Evolutionary conservation across 768 basidiomycete genomes (phyloP), one percentile per base, ranked within the genome.

Genomic region (Lyophyllum decastes): DNA sequence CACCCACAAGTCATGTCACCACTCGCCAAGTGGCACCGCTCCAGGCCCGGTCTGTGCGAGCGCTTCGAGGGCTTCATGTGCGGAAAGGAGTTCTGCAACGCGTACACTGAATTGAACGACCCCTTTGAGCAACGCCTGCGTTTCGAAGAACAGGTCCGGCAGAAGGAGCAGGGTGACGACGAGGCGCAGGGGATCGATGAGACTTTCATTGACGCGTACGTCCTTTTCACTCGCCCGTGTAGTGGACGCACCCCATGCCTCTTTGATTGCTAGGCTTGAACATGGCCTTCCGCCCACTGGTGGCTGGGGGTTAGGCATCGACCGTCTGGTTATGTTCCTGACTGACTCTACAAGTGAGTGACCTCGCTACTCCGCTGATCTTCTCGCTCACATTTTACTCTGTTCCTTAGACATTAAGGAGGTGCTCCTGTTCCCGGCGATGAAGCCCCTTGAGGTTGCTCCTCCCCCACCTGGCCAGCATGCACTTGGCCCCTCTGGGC

Each of bases 1-100:
- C 97, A 98, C 76, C 97, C 97, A 16, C 95, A 98, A 78, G 94
- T 98, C 63, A 99, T 99, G 97, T 98, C 96, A 0, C 97, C 97
- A 2, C 87, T 99, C 34, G 97, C 97, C 73, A 99, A 99, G 79
- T 93, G 91, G 85, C 95, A 98, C 73, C 92, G 97, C 61, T 92
- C 92, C n/a, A 87, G 93, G 41, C 93, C 95, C 0, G 97, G 97
- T 38, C 82, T 99, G 24, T 98, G 97, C 74, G 97, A 99, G 73
- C 94, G 97, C 17, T 99, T 99, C 78, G 97, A 99, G 73, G 94
- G 87, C 9, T 99, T 99, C 84, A 84, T 99, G 83, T 96, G 94
- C 52, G 94, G 94, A 58, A 95, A 97, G 82, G 96, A 98, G 76
- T 88, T 98, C 74, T 95, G 94, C 81, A 98, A 99, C 68, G 96